A percentile compares a stretch with the other conserved stretches of the same genome.
Conservation (phyloP, 768 basidiomycete genomes). For the Lactarius sanguifluus region DNA sequence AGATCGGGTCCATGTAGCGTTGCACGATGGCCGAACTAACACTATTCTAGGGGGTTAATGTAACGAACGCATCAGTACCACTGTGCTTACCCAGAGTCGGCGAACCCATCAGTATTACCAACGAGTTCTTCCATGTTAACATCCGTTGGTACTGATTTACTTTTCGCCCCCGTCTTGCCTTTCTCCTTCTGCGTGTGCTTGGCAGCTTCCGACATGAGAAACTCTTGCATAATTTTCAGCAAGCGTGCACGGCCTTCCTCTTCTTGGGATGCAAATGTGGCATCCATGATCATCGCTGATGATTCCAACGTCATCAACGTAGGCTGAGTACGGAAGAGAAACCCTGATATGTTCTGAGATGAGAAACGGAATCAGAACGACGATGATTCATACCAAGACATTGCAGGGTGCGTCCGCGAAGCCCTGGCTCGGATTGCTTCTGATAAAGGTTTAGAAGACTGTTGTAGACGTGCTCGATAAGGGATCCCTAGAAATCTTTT, state of each 20-base stretch:
- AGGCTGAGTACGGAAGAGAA: constrained; percentile 89
- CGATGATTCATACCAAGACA: constrained; percentile 67
- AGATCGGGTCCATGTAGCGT: constrained; percentile 80
- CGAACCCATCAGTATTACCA: constrained; percentile 93
- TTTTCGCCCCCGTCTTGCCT: constrained; percentile 44
- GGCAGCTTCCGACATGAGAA: constrained; percentile 76
- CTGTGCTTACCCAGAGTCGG: constrained; percentile 84
- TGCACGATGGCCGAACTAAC: constrained; percentile 95
- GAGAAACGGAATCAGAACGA: constrained; percentile 1
- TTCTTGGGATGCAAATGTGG: constrained; percentile 74
- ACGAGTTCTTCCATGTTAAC: constrained; percentile 93
- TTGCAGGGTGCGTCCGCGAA: constrained; percentile 75
- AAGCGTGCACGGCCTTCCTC: constrained; percentile 71
- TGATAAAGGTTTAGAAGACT: constrained; percentile 71
- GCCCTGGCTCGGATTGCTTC: constrained; percentile 54
- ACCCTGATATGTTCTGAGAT: constrained; percentile 52
- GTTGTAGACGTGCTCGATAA: constrained; percentile 82
- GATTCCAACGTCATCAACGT: constrained; percentile 81
- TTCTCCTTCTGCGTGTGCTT: constrained; percentile 76
- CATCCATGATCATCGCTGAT: constrained; percentile 86
- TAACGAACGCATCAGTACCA: not conserved
- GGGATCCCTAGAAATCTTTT: constrained; percentile 49
- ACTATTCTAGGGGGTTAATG: constrained; percentile 42
- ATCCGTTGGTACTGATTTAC: constrained; percentile 42
- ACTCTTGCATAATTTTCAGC: constrained; percentile 89